A percentile compares a stretch with the other conserved stretches of the same genome.
phyloP scores from a whole-genome alignment of 371 early-diverging fungal genomes.

The Mortierella sp. region DNA sequence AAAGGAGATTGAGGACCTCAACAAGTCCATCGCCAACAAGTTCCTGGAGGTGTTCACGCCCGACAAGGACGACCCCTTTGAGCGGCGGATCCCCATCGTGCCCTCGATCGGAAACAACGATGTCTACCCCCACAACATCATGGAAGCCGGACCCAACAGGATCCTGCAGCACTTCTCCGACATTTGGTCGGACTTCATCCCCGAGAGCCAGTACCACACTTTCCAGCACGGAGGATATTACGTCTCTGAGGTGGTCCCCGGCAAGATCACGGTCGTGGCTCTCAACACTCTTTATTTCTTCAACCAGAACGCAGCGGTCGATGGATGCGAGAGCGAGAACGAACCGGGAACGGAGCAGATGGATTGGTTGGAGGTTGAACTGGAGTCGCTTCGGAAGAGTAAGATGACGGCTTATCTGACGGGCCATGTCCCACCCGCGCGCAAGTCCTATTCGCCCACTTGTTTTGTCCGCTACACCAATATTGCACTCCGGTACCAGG shows the following conservation, averaged over 20 bases:
- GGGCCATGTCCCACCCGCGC: constrained; percentile 84
- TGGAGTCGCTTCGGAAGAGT: constrained; percentile 53
- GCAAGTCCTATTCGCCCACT: constrained; percentile 71
- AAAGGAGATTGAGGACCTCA: constrained; percentile 68
- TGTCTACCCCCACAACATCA: constrained; percentile 79
- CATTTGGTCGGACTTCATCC: constrained; percentile 74
- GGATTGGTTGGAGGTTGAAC: constrained; percentile 75
- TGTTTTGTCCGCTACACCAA: constrained; percentile 74
- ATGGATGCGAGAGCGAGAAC: constrained; percentile 68
- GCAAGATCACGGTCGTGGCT: constrained; percentile 66
- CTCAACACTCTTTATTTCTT: constrained; percentile 84
- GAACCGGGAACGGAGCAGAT: constrained; percentile 78
- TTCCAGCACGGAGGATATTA: constrained; percentile 83
- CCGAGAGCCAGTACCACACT: constrained; percentile 64
- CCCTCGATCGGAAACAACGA: constrained; percentile 89
- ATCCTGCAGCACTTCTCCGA: constrained; percentile 65
- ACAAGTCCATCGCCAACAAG: constrained; percentile 58
- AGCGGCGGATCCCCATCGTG: constrained; percentile 66
- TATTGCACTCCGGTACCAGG: constrained; percentile 68
- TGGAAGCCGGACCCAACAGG: constrained; percentile 64
- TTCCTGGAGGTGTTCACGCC: constrained; percentile 51
- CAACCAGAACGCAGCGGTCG: constrained; percentile 74
- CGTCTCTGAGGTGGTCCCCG: constrained; percentile 64
- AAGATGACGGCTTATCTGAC: constrained; percentile 71
- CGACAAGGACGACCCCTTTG: constrained; percentile 44